These are phyloP conservation scores for Citrullus mucosospermus DNA, from an alignment of 306 rosid species.

Conservation along the genomic window DNA sequence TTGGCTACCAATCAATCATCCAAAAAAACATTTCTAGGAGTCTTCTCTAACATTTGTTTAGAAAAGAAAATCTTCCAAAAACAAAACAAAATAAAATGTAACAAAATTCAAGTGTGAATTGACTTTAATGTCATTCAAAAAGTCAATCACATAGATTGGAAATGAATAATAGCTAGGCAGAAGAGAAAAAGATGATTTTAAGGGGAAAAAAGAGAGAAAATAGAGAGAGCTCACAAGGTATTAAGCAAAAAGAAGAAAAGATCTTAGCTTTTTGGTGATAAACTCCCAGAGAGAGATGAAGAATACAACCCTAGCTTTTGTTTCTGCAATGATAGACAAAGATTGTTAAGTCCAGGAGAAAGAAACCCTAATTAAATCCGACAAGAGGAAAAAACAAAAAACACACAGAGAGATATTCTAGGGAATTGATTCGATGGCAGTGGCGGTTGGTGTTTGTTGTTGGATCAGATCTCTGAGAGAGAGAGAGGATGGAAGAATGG, in stretches of 20 bases:
- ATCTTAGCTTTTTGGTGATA: neutral
- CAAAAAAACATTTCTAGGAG: neutral
- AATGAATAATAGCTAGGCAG: neutral
- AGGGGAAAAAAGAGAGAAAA: neutral
- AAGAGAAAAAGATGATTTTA: neutral
- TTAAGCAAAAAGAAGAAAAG: neutral
- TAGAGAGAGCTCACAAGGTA: slow-evolving; percentile 2
- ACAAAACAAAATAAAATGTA: neutral
- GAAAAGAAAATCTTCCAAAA: neutral
- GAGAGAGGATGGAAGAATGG: neutral
- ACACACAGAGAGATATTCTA: neutral
- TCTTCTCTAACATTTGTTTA: neutral
- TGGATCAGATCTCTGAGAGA: neutral
- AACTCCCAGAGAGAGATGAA: neutral
- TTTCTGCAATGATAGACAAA: neutral
- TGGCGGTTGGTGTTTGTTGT: neutral
- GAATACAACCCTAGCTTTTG: neutral
- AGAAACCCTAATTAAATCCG: neutral
- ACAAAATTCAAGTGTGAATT: neutral
- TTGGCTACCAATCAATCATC: neutral
- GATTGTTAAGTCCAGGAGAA: neutral
- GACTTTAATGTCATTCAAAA: neutral
- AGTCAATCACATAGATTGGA: neutral
- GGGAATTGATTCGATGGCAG: neutral
- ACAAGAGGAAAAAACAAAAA: neutral